phyloP scores from a whole-genome alignment of 352 stramenopile species.

The Nothophytophthora sp. region DNA sequence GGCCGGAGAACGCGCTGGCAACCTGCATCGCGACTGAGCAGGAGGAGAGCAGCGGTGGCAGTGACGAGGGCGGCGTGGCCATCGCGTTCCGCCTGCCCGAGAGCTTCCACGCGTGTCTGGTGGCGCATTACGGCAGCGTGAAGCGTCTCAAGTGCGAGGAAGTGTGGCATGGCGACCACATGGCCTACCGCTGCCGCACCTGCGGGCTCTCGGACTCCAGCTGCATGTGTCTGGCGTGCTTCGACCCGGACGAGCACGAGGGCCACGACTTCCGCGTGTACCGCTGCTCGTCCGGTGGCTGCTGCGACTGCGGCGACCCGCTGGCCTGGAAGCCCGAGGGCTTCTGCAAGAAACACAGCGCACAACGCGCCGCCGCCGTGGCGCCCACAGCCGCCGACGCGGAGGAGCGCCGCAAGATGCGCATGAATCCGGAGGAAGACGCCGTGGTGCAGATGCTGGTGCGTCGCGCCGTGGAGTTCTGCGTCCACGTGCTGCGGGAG shows the following conservation, averaged over 20 bases:
- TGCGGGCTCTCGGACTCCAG: constrained; percentile 86
- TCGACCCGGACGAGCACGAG: constrained; percentile 78
- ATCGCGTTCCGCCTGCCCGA: constrained; percentile 34
- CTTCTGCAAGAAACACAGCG: constrained; percentile 76
- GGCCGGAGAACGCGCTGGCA: constrained; percentile 30
- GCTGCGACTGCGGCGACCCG: constrained; percentile 82
- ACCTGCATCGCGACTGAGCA: constrained; percentile 37
- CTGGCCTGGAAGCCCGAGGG: constrained; percentile 75
- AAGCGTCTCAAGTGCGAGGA: constrained; percentile 82
- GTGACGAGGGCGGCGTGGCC: background rate
- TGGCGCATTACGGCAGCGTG: constrained; percentile 57
- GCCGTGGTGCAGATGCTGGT: constrained; percentile 47
- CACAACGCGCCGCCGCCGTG: constrained; percentile 2
- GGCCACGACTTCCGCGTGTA: constrained; percentile 85
- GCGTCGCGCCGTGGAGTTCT: constrained; percentile 47
- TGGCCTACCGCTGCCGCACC: constrained; percentile 82
- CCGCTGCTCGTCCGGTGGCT: constrained; percentile 76
- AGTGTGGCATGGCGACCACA: constrained; percentile 88
- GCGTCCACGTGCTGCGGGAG: constrained; percentile 56
- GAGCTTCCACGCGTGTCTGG: constrained; percentile 50
- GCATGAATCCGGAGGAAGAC: constrained; percentile 42
- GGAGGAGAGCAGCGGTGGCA: too few species aligned
- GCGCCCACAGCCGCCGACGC: background rate
- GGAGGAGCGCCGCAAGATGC: constrained; percentile 9
- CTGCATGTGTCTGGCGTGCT: constrained; percentile 85